A percentile compares a stretch with the other conserved stretches of the same genome.
These are phyloP conservation scores for Sugiyamaella qingdaonensis DNA, from an alignment of 805 yeast genomes.

Conservation along the genomic window DNA sequence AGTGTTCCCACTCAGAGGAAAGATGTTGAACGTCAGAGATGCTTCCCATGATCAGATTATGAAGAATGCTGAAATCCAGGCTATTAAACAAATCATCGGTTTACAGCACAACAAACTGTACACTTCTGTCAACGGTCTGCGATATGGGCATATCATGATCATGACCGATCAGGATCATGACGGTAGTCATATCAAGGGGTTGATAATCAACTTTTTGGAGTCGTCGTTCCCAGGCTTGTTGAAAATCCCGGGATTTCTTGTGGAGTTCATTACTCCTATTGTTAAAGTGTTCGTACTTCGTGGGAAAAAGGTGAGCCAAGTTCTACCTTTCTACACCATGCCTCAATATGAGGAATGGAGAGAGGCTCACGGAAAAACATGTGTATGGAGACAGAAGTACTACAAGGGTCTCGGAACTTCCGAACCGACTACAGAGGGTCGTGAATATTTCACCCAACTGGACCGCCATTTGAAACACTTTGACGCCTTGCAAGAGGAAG, in stretches of 20 bases:
- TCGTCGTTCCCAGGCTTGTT: conserved; percentile 91
- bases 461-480: conserved; percentile 84
- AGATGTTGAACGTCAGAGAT: conserved; percentile 89
- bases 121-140: conserved; percentile 63
- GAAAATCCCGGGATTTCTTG: conserved; percentile 83
- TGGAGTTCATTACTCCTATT: conserved; percentile 95
- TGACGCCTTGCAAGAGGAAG: conserved; percentile 70
- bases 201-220: conserved; percentile 88
- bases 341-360: conserved; percentile 96
- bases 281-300: conserved; percentile 77
- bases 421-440: conserved; percentile 61
- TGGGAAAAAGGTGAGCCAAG: conserved; percentile 39
- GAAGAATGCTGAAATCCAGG: conserved; percentile 91
- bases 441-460: conserved; percentile 81
- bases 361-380: conserved; percentile 66
- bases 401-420: conserved; percentile 99
- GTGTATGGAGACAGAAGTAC: conserved; percentile 89
- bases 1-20: conserved; percentile 93
- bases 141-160: conserved; percentile 97
- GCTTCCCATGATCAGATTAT: conserved; percentile 94
- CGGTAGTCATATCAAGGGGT: conserved; percentile 96
- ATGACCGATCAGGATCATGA: conserved; percentile 99
- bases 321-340: conserved; percentile 82
- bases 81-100: conserved; percentile 92
- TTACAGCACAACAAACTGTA: conserved; percentile 87